A percentile compares a stretch with the other conserved stretches of the same genome.
These are phyloP conservation scores for Aphanomyces cochlioides DNA, from an alignment of 352 stramenopile genomes.

Conservation along the genomic window DNA sequence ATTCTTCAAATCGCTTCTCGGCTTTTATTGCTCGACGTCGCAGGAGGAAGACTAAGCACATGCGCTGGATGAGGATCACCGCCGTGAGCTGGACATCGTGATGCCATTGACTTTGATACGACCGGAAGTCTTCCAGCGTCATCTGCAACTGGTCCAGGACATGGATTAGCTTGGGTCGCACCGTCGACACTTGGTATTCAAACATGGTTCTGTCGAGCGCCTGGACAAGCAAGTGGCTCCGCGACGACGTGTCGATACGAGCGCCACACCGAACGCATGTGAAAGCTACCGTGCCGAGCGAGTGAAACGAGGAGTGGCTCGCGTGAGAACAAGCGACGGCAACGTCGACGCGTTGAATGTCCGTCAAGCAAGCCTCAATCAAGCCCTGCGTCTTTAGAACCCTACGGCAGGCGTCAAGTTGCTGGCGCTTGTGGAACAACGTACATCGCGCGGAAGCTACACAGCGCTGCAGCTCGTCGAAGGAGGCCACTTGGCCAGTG, in stretches of 20 bases:
- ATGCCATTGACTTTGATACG: not conserved
- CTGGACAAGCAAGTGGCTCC: constrained; percentile 4
- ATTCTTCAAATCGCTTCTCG: not conserved
- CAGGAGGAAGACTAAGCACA: not conserved
- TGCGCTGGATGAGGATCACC: constrained; percentile 20
- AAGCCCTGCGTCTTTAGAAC: not conserved
- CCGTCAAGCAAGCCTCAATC: constrained; percentile 2
- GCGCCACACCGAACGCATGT: constrained; percentile 14
- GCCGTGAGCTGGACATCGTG: constrained; percentile 9
- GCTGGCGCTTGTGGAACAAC: too few relatives aligned
- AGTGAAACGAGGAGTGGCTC: constrained; percentile 12
- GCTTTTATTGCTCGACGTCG: not conserved
- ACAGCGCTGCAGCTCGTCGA: too few relatives aligned
- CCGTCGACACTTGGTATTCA: constrained; percentile 16
- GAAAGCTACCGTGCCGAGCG: constrained; percentile 16
- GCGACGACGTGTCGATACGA: not conserved
- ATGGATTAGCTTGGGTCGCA: not conserved
- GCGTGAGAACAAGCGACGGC: not conserved
- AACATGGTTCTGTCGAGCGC: constrained; percentile 17
- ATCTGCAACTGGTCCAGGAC: constrained; percentile 1
- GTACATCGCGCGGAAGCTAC: too few relatives aligned
- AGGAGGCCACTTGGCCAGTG: too few relatives aligned
- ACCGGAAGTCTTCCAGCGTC: constrained; percentile 5
- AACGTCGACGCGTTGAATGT: not conserved
- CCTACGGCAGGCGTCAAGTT: not conserved